Conservation (phyloP, 225 moss, liverwort and hornwort genomes). For the Neckera pumila region DNA sequence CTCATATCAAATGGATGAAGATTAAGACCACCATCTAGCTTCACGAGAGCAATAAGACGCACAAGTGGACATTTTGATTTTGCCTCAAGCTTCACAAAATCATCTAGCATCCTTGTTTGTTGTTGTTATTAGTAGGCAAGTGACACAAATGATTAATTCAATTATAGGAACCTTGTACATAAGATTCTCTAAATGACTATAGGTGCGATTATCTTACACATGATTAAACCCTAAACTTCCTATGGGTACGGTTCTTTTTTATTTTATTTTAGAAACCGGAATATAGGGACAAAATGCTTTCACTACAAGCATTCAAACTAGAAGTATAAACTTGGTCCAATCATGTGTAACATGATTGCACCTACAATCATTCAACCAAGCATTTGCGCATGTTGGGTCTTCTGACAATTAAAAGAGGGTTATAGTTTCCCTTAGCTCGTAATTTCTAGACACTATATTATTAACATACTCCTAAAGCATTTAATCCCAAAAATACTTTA, state of each 20-base stretch:
- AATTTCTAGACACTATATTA: neutral
- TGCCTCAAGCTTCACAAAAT: neutral
- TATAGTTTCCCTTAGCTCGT: neutral
- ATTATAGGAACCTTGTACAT: fast-evolving
- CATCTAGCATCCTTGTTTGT: neutral
- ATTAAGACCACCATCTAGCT: neutral
- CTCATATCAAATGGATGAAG: neutral
- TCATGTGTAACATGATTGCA: no score
- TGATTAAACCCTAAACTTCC: neutral
- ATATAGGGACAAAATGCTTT: neutral
- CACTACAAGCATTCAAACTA: neutral
- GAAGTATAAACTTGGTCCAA: neutral
- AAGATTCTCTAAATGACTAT: neutral
- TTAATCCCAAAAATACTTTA: no score
- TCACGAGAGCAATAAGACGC: neutral
- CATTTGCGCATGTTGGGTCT: neutral
- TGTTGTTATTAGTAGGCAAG: neutral
- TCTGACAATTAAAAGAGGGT: neutral
- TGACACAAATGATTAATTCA: neutral
- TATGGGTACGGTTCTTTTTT: no score
- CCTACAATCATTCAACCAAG: neutral
- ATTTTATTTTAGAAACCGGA: no score
- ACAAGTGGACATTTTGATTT: fast-evolving
- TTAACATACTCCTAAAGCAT: no score
- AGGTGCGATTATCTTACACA: neutral